A percentile compares a stretch with the other conserved stretches of the same genome.
phyloP scores from a whole-genome alignment of 2,329 filamentous ascomycete species.

The Colletotrichum brevisporum region DNA sequence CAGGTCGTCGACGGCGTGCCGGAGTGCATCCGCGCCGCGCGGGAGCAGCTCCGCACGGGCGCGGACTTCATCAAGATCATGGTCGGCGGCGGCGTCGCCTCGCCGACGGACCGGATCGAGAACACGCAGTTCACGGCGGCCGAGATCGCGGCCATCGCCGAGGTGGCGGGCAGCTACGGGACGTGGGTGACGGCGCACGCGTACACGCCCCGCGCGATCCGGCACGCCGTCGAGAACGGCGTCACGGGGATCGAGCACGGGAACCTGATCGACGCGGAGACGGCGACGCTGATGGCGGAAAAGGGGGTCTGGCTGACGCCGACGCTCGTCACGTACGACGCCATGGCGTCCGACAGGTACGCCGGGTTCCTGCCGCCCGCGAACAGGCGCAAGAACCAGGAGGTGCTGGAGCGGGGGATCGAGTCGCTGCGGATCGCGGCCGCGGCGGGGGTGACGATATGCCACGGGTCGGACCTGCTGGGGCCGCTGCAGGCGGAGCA shows the following conservation, averaged over 20 bases:
- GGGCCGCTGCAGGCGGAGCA: conserved; percentile 50
- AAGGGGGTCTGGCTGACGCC: conserved; percentile 66
- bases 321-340: conserved; percentile 66
- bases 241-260: conserved; percentile 67
- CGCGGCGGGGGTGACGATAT: conserved; percentile 68
- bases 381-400: conserved; percentile 63
- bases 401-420: conserved; percentile 63
- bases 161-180: conserved; percentile 61
- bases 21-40: conserved; percentile 64
- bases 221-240: conserved; percentile 68
- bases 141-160: conserved; percentile 68
- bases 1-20: conserved; percentile 68
- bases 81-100: conserved; percentile 69
- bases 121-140: conserved; percentile 69
- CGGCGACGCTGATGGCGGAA: conserved; percentile 64
- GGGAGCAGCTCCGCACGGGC: conserved; percentile 69
- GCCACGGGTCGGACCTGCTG: conserved; percentile 62
- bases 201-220: conserved; percentile 68
- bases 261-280: conserved; percentile 58
- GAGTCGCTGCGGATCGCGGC: conserved; percentile 62
- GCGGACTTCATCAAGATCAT: conserved; percentile 76
- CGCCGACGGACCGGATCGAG: conserved; percentile 67
- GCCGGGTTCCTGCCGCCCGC: conserved; percentile 59
- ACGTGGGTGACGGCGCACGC: conserved; percentile 72
- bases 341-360: conserved; percentile 61